These are phyloP conservation scores for Rhynchospora pubera DNA, from an alignment of 176 grass and related monocot genomes.

Conservation along the genomic window DNA sequence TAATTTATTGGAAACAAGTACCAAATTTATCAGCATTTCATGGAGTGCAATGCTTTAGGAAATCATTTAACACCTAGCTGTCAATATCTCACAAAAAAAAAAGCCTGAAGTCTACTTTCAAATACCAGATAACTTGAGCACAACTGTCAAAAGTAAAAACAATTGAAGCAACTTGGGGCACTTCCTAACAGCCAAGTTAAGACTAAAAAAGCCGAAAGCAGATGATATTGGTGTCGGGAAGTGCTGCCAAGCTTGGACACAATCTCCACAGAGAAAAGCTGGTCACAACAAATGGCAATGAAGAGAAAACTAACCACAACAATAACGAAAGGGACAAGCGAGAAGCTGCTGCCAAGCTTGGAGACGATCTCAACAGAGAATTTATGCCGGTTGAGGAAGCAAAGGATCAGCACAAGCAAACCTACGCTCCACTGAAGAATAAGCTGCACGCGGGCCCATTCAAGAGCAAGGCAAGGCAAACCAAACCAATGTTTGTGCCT, in stretches of 20 bases:
- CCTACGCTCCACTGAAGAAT: constrained; percentile 78
- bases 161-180: background rate
- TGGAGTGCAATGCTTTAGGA: background rate
- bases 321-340: constrained; percentile 73
- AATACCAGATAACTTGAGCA: background rate
- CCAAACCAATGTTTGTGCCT: constrained; percentile 45
- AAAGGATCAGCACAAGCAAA: constrained; percentile 70
- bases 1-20: background rate
- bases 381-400: constrained; percentile 62
- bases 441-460: constrained; percentile 52
- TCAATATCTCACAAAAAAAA: background rate
- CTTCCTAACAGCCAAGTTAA: background rate
- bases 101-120: background rate
- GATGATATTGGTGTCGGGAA: no score
- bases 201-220: background rate
- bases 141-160: background rate
- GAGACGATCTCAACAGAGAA: constrained; percentile 68
- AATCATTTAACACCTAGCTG: background rate
- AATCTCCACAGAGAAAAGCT: no score
- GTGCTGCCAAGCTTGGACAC: no score
- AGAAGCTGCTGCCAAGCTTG: constrained; percentile 98
- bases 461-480: constrained; percentile 43
- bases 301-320: constrained; percentile 46
- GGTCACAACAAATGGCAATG: background rate
- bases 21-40: background rate